These are phyloP conservation scores for Cladosporium sp. DNA, from an alignment of 2,329 filamentous ascomycete species.

Conservation along the genomic window DNA sequence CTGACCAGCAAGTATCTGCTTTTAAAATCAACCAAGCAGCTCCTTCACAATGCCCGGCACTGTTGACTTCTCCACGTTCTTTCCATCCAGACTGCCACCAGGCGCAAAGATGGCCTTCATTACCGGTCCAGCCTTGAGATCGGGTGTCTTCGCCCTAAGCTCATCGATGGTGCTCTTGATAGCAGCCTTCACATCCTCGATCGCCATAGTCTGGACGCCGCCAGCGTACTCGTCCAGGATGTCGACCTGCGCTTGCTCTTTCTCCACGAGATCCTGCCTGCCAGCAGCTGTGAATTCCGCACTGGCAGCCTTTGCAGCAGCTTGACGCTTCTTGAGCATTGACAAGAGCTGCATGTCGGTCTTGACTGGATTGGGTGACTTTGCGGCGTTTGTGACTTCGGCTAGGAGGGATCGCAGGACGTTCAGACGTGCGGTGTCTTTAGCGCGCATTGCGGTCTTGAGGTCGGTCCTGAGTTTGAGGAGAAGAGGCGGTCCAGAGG, in stretches of 20 bases:
- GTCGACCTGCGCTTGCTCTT: conserved; percentile 66
- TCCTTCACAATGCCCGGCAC: conserved; percentile 63
- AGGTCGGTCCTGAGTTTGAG: conserved; percentile 50
- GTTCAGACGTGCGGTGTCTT: conserved; percentile 60
- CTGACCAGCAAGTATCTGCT: no score
- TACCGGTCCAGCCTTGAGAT: conserved; percentile 59
- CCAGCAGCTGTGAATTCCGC: conserved; percentile 66
- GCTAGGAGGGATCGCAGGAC: conserved; percentile 71
- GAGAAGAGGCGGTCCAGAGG: conserved; percentile 43
- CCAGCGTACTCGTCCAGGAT: conserved; percentile 68
- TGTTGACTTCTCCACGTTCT: conserved; percentile 64
- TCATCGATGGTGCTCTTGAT: conserved; percentile 57
- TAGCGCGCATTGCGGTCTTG: conserved; percentile 51
- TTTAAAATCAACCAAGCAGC: conserved; percentile 25
- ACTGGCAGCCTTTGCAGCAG: conserved; percentile 59
- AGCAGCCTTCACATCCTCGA: conserved; percentile 59
- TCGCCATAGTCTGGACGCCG: conserved; percentile 59
- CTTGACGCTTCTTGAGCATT: conserved; percentile 66
- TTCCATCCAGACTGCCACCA: conserved; percentile 60
- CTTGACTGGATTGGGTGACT: conserved; percentile 68
- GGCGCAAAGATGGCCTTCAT: conserved; percentile 62
- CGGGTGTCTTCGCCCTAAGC: conserved; percentile 52
- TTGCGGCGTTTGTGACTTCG: conserved; percentile 73
- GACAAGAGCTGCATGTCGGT: conserved; percentile 70
- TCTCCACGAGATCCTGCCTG: conserved; percentile 68